These are phyloP conservation scores for Pseudozyma sp. DNA, from an alignment of 1,284 basidiomycete species.

Conservation along the genomic window DNA sequence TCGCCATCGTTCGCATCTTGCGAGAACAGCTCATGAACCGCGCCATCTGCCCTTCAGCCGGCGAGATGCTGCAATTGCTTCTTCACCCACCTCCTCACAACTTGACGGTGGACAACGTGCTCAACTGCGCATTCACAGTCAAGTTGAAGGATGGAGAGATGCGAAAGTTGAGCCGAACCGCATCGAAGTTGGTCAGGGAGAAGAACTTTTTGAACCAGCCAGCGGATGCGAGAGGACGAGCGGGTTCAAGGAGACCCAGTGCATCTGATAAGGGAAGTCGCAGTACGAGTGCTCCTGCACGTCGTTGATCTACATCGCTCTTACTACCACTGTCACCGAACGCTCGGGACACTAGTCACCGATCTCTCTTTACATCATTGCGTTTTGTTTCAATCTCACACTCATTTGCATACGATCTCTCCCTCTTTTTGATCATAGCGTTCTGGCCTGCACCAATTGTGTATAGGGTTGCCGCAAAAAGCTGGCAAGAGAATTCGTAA, in stretches of 20 bases:
- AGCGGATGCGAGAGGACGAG: conserved; percentile 33
- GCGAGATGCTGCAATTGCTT: conserved; percentile 74
- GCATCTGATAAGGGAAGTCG: conserved; percentile 5
- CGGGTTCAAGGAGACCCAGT: conserved; percentile 4
- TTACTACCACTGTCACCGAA: not conserved
- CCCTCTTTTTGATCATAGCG: no score
- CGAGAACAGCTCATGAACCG: conserved; percentile 74
- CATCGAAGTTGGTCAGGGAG: conserved; percentile 59
- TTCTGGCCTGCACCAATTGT: no score
- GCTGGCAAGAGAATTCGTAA: no score
- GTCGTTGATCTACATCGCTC: conserved; percentile 5
- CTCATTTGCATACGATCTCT: no score
- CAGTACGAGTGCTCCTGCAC: conserved; percentile 41
- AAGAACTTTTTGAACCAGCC: conserved; percentile 40
- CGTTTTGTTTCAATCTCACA: no score
- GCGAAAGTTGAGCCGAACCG: conserved; percentile 74
- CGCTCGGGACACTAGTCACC: no score
- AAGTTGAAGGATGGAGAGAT: conserved; percentile 86
- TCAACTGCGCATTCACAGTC: conserved; percentile 75
- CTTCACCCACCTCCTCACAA: conserved; percentile 71
- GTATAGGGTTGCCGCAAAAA: no score
- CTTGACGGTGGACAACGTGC: conserved; percentile 72
- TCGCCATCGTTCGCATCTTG: conserved; percentile 77
- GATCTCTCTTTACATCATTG: no score
- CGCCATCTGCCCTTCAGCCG: conserved; percentile 71